Evolutionary conservation across 768 basidiomycete species (phyloP), one percentile per base, ranked within the genome.

Genomic region (Mycena vitilis): DNA sequence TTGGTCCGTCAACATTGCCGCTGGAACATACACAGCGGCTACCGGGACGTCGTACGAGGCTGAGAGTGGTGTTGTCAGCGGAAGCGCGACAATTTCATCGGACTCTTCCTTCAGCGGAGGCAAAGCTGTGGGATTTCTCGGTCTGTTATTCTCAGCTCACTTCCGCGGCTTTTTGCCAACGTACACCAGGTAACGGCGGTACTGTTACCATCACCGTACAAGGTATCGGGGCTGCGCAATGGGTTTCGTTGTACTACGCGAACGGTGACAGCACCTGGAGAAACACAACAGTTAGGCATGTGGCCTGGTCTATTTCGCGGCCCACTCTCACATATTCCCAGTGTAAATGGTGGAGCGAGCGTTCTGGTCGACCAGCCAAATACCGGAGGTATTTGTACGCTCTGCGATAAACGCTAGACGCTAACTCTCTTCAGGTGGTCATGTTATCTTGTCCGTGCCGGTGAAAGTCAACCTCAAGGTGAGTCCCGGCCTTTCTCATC

Each of bases 251-350:
- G 34, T 88, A 88, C 74, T 88, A 84, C 73, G 86, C 88, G 7
- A 89, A 89, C 72, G 87, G 86, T 37, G 89, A 90, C 68, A 86
- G 85, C 0, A 78, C 81, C 1, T 90, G 86, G 86, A 80, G 88
- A 62, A 89, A 84, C 73, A 87, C 85, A 10, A 89, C 88, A 5
- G 80, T 89, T 66, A 89, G 87, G 87, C 86, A 69, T 30, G 80
- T 68, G 25, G 18, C 25, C 23, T 51, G 10, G 11, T 6, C n/a
- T 22, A 30, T 34, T 10, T 56, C 65, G 44, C 59, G 54, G 45
- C 22, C 44, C 8, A 16, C 11, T 9, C 40, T 42, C 15, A 44
- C 20, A 13, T 45, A 38, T 34, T 63, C 36, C 4, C 71, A 89
- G 88, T 68, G 87, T 89, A 11, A 90, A 90, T 65, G 88, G 88